These are phyloP conservation scores for Coemansia sp. DNA, from an alignment of 192 early-diverging fungal genomes.

Conservation along the genomic window DNA sequence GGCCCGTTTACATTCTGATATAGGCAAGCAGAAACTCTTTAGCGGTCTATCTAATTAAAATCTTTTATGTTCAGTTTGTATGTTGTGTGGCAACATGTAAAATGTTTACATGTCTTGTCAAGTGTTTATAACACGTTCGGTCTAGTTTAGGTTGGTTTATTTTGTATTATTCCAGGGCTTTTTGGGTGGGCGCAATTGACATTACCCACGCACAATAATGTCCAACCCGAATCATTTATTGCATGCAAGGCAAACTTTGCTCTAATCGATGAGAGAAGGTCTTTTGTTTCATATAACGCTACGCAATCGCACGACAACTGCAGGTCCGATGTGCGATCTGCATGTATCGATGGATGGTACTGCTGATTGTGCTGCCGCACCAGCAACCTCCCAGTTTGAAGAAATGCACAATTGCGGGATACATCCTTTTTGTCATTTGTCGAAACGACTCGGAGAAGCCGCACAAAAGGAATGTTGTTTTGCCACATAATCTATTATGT, in stretches of 20 bases:
- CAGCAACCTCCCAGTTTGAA: background rate
- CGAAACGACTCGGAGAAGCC: background rate
- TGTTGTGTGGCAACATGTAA: no score
- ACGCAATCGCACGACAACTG: no score
- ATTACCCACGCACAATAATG: background rate
- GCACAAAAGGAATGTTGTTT: background rate
- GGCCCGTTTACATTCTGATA: background rate
- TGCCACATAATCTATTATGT: background rate
- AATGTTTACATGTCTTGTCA: no score
- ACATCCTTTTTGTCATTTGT: background rate
- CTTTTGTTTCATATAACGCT: background rate
- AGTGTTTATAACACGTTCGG: background rate
- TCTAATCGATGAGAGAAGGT: background rate
- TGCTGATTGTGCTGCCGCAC: background rate
- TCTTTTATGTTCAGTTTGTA: no score
- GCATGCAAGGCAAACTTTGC: background rate
- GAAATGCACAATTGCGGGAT: background rate
- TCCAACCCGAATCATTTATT: background rate
- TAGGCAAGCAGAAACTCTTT: background rate
- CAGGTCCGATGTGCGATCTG: background rate
- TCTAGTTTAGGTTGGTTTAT: background rate
- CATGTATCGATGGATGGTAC: constrained; percentile 2
- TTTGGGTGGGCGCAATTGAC: background rate
- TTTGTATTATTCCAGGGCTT: background rate
- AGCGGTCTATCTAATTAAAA: no score